Percentiles rank a stretch among this genome's conserved stretches.
These are phyloP conservation scores for Suillus discolor DNA, from an alignment of 768 basidiomycete genomes.

Conservation along the genomic window DNA sequence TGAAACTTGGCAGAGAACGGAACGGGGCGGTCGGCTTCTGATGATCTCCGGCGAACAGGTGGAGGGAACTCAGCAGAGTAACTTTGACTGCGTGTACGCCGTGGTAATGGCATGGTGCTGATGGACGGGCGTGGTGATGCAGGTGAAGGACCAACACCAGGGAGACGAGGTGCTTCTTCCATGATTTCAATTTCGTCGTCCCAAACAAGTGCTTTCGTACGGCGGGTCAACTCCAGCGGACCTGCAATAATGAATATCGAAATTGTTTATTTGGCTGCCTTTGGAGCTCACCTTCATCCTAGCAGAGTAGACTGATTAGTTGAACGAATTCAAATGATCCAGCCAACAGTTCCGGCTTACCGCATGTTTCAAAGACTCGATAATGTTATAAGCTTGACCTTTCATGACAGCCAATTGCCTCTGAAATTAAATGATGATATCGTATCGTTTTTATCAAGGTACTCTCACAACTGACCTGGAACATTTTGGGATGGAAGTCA, in stretches of 20 bases:
- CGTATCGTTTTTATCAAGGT: slow-evolving; percentile 8
- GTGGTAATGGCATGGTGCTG: slow-evolving; percentile 59
- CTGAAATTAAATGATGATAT: slow-evolving; percentile 35
- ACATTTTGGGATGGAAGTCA: slow-evolving; percentile 91
- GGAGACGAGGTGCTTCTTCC: slow-evolving; percentile 47
- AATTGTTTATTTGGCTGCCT: neutral
- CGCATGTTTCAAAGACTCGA: slow-evolving; percentile 77
- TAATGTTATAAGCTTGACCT: slow-evolving; percentile 90
- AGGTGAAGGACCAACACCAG: slow-evolving; percentile 35
- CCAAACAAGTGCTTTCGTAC: slow-evolving; percentile 81
- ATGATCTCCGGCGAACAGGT: slow-evolving; percentile 62
- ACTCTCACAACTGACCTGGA: slow-evolving; percentile 51
- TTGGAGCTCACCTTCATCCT: slow-evolving; percentile 71
- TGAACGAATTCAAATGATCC: slow-evolving; percentile 11
- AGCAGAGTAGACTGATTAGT: slow-evolving; percentile 9
- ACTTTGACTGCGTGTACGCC: slow-evolving; percentile 59
- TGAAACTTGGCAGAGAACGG: slow-evolving; percentile 86
- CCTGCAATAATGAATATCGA: slow-evolving; percentile 44
- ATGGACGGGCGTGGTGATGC: slow-evolving; percentile 64
- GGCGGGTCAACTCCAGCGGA: slow-evolving; percentile 88
- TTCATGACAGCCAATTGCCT: slow-evolving; percentile 92
- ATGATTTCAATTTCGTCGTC: slow-evolving; percentile 81
- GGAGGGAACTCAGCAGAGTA: slow-evolving; percentile 72
- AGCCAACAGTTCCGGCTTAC: slow-evolving; percentile 44
- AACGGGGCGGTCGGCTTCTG: slow-evolving; percentile 71